Evolutionary conservation across 139 green algal species (phyloP).

Genomic region (Desmodesmus armatus): DNA sequence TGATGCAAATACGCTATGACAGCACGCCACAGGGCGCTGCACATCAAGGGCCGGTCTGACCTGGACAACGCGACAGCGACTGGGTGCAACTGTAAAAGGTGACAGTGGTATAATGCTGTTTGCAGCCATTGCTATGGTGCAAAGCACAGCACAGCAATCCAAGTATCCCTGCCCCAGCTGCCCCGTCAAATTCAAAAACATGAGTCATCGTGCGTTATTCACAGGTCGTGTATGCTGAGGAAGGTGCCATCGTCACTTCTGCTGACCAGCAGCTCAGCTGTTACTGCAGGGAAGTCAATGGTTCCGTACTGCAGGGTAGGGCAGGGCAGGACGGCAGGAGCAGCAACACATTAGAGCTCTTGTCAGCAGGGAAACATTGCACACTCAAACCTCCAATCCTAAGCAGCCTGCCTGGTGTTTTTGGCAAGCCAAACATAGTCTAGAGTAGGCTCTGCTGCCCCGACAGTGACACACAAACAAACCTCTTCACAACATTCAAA

Average conservation of each 20-base stretch:
- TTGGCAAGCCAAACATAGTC: neutral
- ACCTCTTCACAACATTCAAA: neutral
- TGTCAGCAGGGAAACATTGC: neutral
- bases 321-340: no score
- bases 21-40: no score
- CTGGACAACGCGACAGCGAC: no score
- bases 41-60: no score
- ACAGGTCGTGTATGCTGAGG: constrained; percentile 47
- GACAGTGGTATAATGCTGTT: neutral
- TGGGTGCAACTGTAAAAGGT: neutral
- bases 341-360: neutral
- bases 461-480: neutral
- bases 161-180: no score
- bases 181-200: no score
- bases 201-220: no score
- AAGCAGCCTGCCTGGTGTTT: neutral
- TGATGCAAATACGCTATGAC: no score
- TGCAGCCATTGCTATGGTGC: neutral
- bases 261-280: constrained; percentile 56
- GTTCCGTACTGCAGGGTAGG: constrained; percentile 59
- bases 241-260: constrained; percentile 46
- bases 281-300: constrained; percentile 66
- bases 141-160: no score
- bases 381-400: neutral
- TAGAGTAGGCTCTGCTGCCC: neutral